Conservation (phyloP, 2,329 filamentous ascomycete species). For the Whalleya microplaca region DNA sequence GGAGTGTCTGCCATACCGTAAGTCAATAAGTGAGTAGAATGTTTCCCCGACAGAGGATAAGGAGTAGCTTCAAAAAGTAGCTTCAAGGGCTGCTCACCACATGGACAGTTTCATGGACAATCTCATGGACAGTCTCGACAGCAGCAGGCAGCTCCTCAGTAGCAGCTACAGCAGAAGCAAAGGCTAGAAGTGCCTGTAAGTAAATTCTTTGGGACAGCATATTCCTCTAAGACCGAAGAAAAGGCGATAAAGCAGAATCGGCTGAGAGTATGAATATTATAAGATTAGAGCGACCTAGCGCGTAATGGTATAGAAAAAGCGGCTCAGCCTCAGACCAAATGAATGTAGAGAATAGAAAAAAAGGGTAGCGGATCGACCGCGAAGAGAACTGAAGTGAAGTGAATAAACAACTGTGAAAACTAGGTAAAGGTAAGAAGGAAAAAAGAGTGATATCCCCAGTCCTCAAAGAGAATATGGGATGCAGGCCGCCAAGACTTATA, state of each 20-base stretch:
- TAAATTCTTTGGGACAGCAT: conserved; percentile 13
- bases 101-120: conserved; percentile 18
- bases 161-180: conserved; percentile 10
- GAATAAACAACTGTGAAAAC: conserved; percentile 2
- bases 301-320: conserved; percentile 14
- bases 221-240: too few relatives aligned
- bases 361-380: conserved; percentile 23
- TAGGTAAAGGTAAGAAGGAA: conserved; percentile 12
- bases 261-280: conserved; percentile 3
- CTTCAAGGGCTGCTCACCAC: conserved; percentile 11
- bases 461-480: conserved; percentile 17
- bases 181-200: conserved; percentile 9
- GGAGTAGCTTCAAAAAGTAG: neutral
- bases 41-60: too few relatives aligned
- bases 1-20: neutral
- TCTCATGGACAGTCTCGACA: conserved; percentile 10
- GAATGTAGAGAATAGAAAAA: conserved; percentile 13
- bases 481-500: conserved; percentile 24
- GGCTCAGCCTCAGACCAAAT: conserved; percentile 25
- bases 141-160: conserved; percentile 8
- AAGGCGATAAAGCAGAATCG: neutral
- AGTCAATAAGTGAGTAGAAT: too few relatives aligned
- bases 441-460: conserved; percentile 17
- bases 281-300: conserved; percentile 5
- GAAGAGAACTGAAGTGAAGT: conserved; percentile 13